These are phyloP conservation scores for Herpetomonas muscarum DNA, from an alignment of 208 protist species.

Conservation along the genomic window DNA sequence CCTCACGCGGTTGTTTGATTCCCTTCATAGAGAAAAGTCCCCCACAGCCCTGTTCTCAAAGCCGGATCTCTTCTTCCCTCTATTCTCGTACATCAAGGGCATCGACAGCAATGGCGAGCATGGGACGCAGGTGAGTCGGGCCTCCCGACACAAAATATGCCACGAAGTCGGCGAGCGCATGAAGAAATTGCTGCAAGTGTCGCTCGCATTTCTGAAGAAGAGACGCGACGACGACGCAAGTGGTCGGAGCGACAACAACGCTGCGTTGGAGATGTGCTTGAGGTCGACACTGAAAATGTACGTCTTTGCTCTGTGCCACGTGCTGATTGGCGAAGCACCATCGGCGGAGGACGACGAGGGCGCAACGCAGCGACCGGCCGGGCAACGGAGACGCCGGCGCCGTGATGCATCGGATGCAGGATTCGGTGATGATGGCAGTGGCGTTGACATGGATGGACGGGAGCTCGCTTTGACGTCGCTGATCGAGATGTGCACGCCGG, in stretches of 20 bases:
- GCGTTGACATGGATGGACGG: slow-evolving; percentile 87
- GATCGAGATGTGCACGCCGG: slow-evolving; percentile 66
- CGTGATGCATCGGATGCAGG: slow-evolving; percentile 36
- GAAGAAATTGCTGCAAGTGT: slow-evolving; percentile 82
- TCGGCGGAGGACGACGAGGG: slow-evolving; percentile 53
- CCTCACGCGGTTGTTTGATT: slow-evolving; percentile 73
- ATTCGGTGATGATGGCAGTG: slow-evolving; percentile 82
- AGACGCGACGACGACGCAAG: slow-evolving; percentile 2
- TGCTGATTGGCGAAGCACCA: slow-evolving; percentile 50
- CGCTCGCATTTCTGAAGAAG: slow-evolving; percentile 58
- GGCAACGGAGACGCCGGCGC: slow-evolving; percentile 33
- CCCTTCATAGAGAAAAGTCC: slow-evolving; percentile 73
- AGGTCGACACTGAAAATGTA: slow-evolving; percentile 89
- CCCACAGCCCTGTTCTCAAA: slow-evolving; percentile 77
- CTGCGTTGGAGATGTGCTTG: slow-evolving; percentile 49
- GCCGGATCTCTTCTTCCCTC: slow-evolving; percentile 53
- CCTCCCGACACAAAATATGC: slow-evolving; percentile 84
- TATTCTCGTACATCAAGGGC: slow-evolving; percentile 76
- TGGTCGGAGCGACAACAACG: slow-evolving; percentile 13
- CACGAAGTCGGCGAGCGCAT: slow-evolving; percentile 80
- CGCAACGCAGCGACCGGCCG: slow-evolving; percentile 5
- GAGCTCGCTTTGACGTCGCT: slow-evolving; percentile 77
- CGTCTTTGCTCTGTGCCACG: slow-evolving; percentile 70
- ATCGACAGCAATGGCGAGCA: slow-evolving; percentile 32
- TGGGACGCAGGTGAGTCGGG: slow-evolving; percentile 31